Base-by-base conservation (phyloP, 2,329 filamentous ascomycete species). In the Aspergillus glaucus region DNA sequence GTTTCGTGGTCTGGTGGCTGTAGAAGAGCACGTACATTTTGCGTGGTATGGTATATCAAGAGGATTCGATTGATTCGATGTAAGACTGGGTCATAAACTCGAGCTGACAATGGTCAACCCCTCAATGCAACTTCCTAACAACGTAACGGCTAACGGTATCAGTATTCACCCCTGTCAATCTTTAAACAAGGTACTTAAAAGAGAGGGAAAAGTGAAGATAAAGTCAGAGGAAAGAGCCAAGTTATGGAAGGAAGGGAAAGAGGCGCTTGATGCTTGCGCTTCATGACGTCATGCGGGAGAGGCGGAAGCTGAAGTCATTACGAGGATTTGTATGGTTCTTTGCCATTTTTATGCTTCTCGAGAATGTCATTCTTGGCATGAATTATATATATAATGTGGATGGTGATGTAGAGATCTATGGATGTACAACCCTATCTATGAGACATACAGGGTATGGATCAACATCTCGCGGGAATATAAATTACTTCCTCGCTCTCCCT, bases 281-380 rank as follows among this genome's bases (percentile, higher is more conserved):
- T 9, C 43, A 50, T 64, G 61, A 66, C 63, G 63, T 66, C 63
- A 66, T 58, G 59, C 58, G 58, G 54, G 54, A 58, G 28, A 43
- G 21, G 45, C 54, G 57, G 58, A 62, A 55, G 50, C 43, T 63
- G 58, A 61, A 55, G 52, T 61, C 60, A 61, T 62, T 30, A 30
- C 10, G 26, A 30, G 9, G 8, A 9, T 30, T 30, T 30, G 26
- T 30, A 15, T 37, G 34, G 34, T 37, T 37, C 34, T 1, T n/a
- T 5, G 10, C n/a, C 8, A 12, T 34, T 34, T 34, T 12, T 6
- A 34, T 34, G 7, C 7, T 15, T n/a, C n/a, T 37, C 34, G n/a
- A 15, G 34, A 37, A 37, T 37, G 34, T 37, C 34, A 30, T 5
- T 30, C 26, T 30, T 30, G 26, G 26, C 26, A 30, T 1, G 4